Base-by-base conservation (phyloP, 768 basidiomycete genomes). In the Pluteus cervinus region DNA sequence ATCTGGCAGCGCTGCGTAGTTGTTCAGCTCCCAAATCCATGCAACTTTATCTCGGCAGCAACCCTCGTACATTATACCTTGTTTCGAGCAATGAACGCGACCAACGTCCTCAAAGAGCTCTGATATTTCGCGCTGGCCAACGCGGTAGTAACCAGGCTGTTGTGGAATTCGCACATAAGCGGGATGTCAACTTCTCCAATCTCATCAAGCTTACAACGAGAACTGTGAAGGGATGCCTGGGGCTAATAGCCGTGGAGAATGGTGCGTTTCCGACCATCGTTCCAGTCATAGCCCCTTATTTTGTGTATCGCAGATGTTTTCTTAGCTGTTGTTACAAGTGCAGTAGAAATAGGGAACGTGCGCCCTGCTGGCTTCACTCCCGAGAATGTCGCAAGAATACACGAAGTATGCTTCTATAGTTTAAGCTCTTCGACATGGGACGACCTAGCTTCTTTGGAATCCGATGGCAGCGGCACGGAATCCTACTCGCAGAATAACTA, bases 401-500 rank as follows among this genome's bases (percentile, higher is more conserved):
- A 92, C 43, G 81, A 86, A 52, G 90, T 96, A 37, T 79, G 72
- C 29, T 98, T 97, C 65, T 91, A 80, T 63, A 87, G 87, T 49
- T 61, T 99, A 47, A 84, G 81, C 7, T 84, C 87, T 21, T 66
- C 86, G 2, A 63, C 74, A 9, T 99, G 87, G 86, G 96, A 99
- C 51, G 81, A 87, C 47, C 63, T 77, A 33, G 62, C 75, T 17
- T 53, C 67, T 10, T 52, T 75, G n/a, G 71, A 66, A 33, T 74
- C 75, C 4, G 85, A 87, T 39, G 62, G 58, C 14, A 46, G 65
- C 9, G 83, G 86, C 41, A 39, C 63, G 11, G 54, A 62, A 46
- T 59, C 58, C 37, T 68, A 63, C 37, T n/a, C n/a, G n/a, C 66
- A 75, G 37, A 70, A 79, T 24, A 59, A 63, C 29, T 76, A 75